Evolutionary conservation across 345 rosid species (phyloP).

Genomic region (Toxicodendron radicans): DNA sequence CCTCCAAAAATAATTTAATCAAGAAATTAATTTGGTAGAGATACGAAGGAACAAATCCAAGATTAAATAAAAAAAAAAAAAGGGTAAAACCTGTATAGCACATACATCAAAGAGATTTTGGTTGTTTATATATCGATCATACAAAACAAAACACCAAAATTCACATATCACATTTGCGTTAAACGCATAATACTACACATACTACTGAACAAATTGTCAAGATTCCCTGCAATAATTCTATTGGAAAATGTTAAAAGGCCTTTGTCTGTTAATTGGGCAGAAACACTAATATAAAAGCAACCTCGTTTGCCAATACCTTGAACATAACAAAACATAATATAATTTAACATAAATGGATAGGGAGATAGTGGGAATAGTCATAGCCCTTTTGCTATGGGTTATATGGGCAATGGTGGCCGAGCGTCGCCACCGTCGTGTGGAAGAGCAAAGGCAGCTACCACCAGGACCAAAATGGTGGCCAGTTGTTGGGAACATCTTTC

Average conservation of each 20-base stretch:
- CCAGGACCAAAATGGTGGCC: slow-evolving; percentile 76
- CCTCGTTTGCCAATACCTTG: background rate
- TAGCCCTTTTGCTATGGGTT: slow-evolving; percentile 42
- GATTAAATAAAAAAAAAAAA: too few relatives aligned
- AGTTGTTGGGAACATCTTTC: slow-evolving; percentile 65
- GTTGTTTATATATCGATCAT: too few relatives aligned
- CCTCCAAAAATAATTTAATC: too few relatives aligned
- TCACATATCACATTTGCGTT: too few relatives aligned
- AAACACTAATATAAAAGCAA: background rate
- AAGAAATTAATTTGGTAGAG: too few relatives aligned
- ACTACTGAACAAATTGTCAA: too few relatives aligned
- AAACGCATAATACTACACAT: too few relatives aligned
- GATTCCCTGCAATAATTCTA: background rate
- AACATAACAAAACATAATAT: background rate
- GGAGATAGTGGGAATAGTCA: slow-evolving; percentile 29
- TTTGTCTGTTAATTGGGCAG: background rate
- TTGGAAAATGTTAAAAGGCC: background rate
- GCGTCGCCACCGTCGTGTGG: slow-evolving; percentile 33
- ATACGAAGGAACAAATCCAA: too few relatives aligned
- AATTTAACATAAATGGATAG: slow-evolving; percentile 28
- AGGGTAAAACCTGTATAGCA: too few relatives aligned
- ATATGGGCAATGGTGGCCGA: slow-evolving; percentile 37
- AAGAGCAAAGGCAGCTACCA: slow-evolving; percentile 41
- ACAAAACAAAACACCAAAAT: too few relatives aligned
- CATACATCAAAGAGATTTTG: too few relatives aligned